Evolutionary conservation across 2,329 filamentous ascomycete genomes (phyloP).

Genomic region (Pyricularia sp.): DNA sequence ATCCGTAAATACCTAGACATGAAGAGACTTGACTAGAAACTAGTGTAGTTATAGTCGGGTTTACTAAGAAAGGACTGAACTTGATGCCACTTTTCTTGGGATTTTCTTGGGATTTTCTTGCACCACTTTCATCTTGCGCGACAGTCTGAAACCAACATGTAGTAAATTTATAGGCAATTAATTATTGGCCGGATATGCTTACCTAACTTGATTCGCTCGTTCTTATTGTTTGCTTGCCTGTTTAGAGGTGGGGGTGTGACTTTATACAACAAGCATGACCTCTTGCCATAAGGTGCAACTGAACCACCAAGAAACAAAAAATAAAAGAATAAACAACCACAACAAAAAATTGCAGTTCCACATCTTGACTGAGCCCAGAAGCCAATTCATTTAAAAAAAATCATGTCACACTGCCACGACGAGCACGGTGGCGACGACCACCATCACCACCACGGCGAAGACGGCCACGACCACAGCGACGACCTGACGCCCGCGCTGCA

Average conservation of each 20-base stretch:
- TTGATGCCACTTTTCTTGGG: not conserved
- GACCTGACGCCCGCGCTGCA: slow-evolving; percentile 89
- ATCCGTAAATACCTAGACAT: not conserved
- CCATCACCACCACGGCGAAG: slow-evolving; percentile 37
- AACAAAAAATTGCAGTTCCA: not conserved
- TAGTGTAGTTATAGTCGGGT: not conserved
- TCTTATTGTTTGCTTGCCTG: too few species aligned
- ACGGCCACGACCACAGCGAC: slow-evolving; percentile 77
- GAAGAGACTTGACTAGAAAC: not conserved
- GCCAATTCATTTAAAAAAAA: not conserved
- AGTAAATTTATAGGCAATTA: too few species aligned
- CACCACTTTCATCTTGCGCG: not conserved
- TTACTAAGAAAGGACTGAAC: not conserved
- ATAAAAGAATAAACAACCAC: not conserved
- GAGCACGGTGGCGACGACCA: slow-evolving; percentile 17
- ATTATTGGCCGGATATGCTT: too few species aligned
- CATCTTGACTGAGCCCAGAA: too few species aligned
- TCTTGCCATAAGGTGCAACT: not conserved
- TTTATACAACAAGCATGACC: too few species aligned
- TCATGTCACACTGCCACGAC: slow-evolving; percentile 22
- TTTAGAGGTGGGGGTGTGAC: too few species aligned
- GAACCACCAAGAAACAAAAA: not conserved
- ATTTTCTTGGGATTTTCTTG: not conserved
- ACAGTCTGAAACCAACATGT: too few species aligned
- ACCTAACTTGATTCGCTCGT: too few species aligned